Conservation (phyloP, 768 basidiomycete genomes). For the Boletus sp. region DNA sequence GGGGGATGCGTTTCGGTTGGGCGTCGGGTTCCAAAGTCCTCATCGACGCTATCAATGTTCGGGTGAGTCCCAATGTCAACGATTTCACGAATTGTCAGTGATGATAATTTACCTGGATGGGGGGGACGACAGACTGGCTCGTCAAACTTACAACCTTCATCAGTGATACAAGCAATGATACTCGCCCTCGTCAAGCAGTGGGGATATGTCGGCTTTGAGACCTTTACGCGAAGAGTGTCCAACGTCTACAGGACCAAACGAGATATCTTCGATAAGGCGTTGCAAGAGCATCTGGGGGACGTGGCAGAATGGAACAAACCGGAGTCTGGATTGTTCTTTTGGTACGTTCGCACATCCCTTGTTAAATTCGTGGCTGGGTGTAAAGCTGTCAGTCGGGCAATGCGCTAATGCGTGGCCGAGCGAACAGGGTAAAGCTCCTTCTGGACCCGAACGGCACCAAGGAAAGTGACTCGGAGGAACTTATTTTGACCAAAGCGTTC, state of each 20-base stretch:
- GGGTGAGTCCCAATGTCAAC: conserved; percentile 40
- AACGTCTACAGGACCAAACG: conserved; percentile 64
- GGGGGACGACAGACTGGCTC: conserved; percentile 48
- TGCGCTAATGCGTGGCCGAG: not conserved
- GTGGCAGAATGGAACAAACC: conserved; percentile 67
- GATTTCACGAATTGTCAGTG: not conserved
- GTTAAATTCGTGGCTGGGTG: not conserved
- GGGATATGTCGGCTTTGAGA: conserved; percentile 72
- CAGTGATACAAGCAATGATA: conserved; percentile 57
- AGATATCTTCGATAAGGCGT: conserved; percentile 68
- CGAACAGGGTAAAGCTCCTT: conserved; percentile 57
- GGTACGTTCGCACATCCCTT: not conserved
- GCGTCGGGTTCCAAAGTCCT: conserved; percentile 65
- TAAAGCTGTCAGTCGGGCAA: not conserved
- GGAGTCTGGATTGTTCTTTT: conserved; percentile 17
- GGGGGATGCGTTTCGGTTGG: conserved; percentile 74
- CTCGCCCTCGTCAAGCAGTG: conserved; percentile 54
- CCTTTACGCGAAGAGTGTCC: conserved; percentile 60
- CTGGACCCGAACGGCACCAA: conserved; percentile 31
- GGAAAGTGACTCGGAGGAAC: conserved; percentile 58
- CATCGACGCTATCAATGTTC: conserved; percentile 61
- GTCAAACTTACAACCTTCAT: conserved; percentile 62
- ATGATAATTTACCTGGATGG: not conserved
- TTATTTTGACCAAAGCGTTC: conserved; percentile 69
- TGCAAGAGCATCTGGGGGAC: conserved; percentile 66